Base-by-base conservation (phyloP, 169 alveolate genomes). In the Cryptosporidium muris region DNA sequence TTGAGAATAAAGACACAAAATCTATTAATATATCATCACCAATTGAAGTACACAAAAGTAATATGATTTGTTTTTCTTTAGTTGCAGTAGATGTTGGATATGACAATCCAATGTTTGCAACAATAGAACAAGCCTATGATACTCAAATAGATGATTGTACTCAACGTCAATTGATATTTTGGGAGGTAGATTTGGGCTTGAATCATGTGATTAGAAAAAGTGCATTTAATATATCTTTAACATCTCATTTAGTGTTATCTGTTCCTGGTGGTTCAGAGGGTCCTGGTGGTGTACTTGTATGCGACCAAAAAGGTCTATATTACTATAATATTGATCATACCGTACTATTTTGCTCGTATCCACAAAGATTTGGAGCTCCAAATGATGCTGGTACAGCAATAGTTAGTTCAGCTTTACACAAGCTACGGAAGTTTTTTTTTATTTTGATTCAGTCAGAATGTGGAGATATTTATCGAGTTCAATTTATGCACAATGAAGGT, bases 121-220 rank as follows among this genome's bases (percentile, higher is more conserved):
- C 99, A 14, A 88, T 98, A 38, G 99, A 98, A 82, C 96, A 93
- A 88, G 90, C 92, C 64, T 94, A 93, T 81, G 97, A 92, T 58
- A 63, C 65, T 88, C 94, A 93, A 8, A 97, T 95, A 66, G 95
- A 94, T 82, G 95, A 95, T 40, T 94, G 93, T 49, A 89, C 93
- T 14, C 89, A 94, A 81, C 97, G 97, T 81, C 92, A 91, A 9
- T 89, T 98, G 43, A 92, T 95, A 11, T 91, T 96, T 67, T 98
- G 98, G 96, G 99, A 98, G 93, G 95, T 98, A 97, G 99, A 98
- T 91, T 91, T 98, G 51, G 99, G 99, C 5, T 92, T 98, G 80
- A 98, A 98, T 93, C 98, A 98, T 88, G 99, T 98, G 49, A 94
- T 95, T n/a, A 94, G 97, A 89, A 96, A 96, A 89, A 81, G 92